Percentiles rank a stretch among this genome's conserved stretches.
Conservation (phyloP, 139 green algal genomes). For the Chlorella sp. region DNA sequence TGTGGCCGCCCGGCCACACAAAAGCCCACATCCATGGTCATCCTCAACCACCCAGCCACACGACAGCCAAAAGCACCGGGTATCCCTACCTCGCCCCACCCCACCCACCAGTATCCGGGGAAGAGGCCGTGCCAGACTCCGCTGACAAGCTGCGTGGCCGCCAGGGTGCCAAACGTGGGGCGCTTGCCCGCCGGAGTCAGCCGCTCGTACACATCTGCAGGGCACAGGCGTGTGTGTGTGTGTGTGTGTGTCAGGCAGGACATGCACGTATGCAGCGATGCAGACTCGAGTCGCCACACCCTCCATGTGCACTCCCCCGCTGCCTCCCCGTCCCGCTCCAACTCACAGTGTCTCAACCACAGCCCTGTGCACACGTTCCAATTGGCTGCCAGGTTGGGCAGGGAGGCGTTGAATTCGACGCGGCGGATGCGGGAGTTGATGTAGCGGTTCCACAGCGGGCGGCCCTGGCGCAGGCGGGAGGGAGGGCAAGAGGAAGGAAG, state of each 20-base stretch:
- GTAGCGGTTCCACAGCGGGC: conserved; percentile 72
- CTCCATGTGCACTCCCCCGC: neutral
- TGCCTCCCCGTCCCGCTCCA: too few species aligned
- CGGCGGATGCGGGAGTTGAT: conserved; percentile 71
- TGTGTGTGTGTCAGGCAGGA: neutral
- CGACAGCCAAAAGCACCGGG: too few species aligned
- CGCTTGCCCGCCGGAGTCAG: conserved; percentile 61
- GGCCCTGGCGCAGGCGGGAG: neutral
- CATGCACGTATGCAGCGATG: neutral
- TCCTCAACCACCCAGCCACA: too few species aligned
- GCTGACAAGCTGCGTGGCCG: conserved; percentile 81
- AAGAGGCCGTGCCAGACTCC: conserved; percentile 87
- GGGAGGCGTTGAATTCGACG: conserved; percentile 72
- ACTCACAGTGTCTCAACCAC: conserved; percentile 71
- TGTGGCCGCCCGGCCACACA: too few species aligned
- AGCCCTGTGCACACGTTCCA: conserved; percentile 81
- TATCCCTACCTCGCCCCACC: neutral
- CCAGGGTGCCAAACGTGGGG: conserved; percentile 72
- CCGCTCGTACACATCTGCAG: conserved; percentile 88
- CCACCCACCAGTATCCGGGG: conserved; percentile 58
- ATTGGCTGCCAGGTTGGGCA: conserved; percentile 57
- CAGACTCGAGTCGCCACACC: too few species aligned
- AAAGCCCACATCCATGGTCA: too few species aligned
- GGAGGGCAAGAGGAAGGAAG: neutral
- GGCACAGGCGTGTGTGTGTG: neutral